Evolutionary conservation across 306 rosid species (phyloP), one percentile per base, ranked within the genome.

Genomic region (Rosa lucieae): DNA sequence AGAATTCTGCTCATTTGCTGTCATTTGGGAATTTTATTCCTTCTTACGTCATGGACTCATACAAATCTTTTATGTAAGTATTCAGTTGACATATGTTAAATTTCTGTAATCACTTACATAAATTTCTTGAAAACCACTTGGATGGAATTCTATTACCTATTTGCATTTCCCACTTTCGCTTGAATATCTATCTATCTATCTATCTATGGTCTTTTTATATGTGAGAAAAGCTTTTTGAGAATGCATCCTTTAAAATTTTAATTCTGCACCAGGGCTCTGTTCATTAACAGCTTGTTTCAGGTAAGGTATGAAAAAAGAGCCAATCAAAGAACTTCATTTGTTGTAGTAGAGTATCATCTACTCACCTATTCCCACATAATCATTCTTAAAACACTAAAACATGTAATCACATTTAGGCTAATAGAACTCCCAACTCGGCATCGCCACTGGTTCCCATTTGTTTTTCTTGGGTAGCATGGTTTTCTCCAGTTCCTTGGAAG

Each of bases 11-110:
- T 76, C 81, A 46, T 79, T 87, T 81, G 87, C 75, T 55, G 83
- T 85, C 81, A 78, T 77, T 78, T 83, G 85, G 67, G 83, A 82
- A 81, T 86, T 94, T 81, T 91, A 91, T 83, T 89, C 93, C 78
- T 71, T 86, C 92, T 84, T 91, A 44, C 97, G 92, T 70, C 75
- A 58, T 72, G 86, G 87, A 74, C 92, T 95, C 77, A 40, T 90
- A 78, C 90, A 90, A 51, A 87, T 92, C 80, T 92, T 92, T 81
- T 92, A 95, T 79, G 97, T 94, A 87, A 94, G 98, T 87, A 73
- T 52, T 70, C 40, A 68, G 71, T 73, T 73, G 21, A 32, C 56
- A 49, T n/a, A 52, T 42, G 12, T 78, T 53, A 35, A 15, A 9
- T 1, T 40, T 46, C 2, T 56, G 35, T 40, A 15, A 44, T 51